Evolutionary conservation across 2,329 filamentous ascomycete species (phyloP).

Genomic region (Pseudocercospora fuligena): DNA sequence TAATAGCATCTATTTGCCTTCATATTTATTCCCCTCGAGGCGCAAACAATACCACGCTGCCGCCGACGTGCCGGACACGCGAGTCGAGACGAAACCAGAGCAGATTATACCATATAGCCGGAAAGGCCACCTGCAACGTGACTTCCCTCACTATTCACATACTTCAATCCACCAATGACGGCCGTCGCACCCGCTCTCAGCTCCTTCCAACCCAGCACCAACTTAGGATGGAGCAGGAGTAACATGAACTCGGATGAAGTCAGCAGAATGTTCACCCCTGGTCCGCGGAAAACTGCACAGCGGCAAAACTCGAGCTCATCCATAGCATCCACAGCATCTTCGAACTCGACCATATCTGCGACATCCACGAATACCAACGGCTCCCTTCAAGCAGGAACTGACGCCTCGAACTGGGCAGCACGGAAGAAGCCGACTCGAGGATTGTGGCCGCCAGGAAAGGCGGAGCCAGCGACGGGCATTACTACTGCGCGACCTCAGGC

Average conservation of each 20-base stretch:
- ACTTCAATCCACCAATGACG: conserved; percentile 56
- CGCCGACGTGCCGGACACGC: conserved; percentile 16
- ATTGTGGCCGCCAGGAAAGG: conserved; percentile 69
- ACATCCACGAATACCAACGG: conserved; percentile 59
- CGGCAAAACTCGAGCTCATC: conserved; percentile 92
- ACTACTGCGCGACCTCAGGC: conserved; percentile 66
- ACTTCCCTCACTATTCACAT: conserved; percentile 7
- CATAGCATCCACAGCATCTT: conserved; percentile 65
- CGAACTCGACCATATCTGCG: conserved; percentile 70
- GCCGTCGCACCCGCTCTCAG: conserved; percentile 66
- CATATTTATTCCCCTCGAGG: background rate
- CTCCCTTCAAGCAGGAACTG: conserved; percentile 47
- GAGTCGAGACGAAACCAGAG: background rate
- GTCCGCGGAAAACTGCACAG: conserved; percentile 82
- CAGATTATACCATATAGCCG: background rate
- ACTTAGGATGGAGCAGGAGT: conserved; percentile 63
- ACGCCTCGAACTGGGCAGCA: conserved; percentile 47
- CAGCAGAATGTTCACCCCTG: conserved; percentile 71
- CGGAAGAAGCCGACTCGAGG: conserved; percentile 59
- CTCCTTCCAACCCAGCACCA: conserved; percentile 61
- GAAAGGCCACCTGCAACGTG: conserved; percentile 8
- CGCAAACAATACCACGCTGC: background rate
- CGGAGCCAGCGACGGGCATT: conserved; percentile 67
- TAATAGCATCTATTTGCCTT: conserved; percentile 7
- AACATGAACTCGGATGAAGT: conserved; percentile 80